Base-by-base conservation (phyloP, 1,284 basidiomycete genomes). In the Omphalotus olearius region DNA sequence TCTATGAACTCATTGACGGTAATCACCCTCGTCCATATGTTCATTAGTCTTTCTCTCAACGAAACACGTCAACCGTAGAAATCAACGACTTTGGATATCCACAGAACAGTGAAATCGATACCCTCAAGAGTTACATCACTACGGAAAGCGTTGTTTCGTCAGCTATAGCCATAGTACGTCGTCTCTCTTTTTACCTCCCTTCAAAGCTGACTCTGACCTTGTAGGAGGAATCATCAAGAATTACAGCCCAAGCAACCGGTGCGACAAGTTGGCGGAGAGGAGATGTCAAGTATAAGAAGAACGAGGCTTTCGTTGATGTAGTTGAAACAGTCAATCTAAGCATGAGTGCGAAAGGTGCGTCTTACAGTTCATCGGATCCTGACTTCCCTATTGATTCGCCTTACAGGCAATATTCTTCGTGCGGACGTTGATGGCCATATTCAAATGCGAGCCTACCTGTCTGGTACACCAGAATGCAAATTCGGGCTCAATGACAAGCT, bases 11-110 rank as follows among this genome's bases (percentile, higher is more conserved):
- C 28, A 87, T 98, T 57, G 94, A 98, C 63, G 94, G 93, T 93
- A 57, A 51, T 79, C 56, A 20, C 20, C 7, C 26, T 38, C 40
- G n/a, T 54, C 28, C 6, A 37, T 51, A 36, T n/a, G n/a, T 37
- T 1, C 25, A 17, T 26, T 35, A 11, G 30, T 23, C 10, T 36
- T 40, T 33, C 2, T 33, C 5, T 5, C 5, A 23, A 23, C 23
- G 23, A 23, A 23, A 5, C 16, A 23, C 23, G 53, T 44, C 2
- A 23, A 23, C 17, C 4, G 14, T 30, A 97, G 95, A 99, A 72
- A 97, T 98, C 66, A 85, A 93, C 64, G 96, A 99, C 71, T 99
- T 98, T 72, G 96, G 97, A 38, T 99, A 96, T 71, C 96, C 96
- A n/a, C 97, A 99, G 68, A 99, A 98, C 67, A 96, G 93, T 58